Conservation (phyloP, 208 protist species). For the Trypanosomatidae sp. region DNA sequence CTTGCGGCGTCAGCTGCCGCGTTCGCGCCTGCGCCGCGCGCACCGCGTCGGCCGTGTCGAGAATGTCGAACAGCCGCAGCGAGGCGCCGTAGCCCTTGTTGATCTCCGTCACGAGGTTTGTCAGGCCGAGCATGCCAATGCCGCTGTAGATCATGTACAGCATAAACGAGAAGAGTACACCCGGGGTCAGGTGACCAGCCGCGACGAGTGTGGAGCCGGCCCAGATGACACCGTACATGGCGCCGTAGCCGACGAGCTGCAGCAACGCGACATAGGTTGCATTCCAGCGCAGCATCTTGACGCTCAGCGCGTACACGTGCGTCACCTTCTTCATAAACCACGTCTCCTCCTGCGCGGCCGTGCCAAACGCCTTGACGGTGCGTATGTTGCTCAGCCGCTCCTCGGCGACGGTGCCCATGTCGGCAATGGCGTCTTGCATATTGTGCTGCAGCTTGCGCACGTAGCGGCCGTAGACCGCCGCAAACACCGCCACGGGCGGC, state of each 20-base stretch:
- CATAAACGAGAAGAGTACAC: constrained; percentile 82
- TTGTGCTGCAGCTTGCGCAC: constrained; percentile 57
- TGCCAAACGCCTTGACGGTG: constrained; percentile 69
- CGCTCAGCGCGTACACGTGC: constrained; percentile 50
- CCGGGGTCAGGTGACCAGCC: constrained; percentile 49
- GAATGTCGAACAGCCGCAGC: constrained; percentile 64
- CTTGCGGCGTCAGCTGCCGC: constrained; percentile 24
- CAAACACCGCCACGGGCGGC: constrained; percentile 72
- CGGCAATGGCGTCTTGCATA: constrained; percentile 72
- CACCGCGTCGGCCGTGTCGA: constrained; percentile 43
- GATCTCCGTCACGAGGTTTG: constrained; percentile 68
- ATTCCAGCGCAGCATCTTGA: constrained; percentile 60
- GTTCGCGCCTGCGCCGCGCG: constrained; percentile 14
- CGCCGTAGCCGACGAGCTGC: constrained; percentile 71
- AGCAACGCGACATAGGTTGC: constrained; percentile 63
- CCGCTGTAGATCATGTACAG: constrained; percentile 86
- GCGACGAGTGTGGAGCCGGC: constrained; percentile 77
- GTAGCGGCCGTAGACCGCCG: constrained; percentile 71
- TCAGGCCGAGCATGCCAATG: constrained; percentile 73
- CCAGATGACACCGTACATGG: constrained; percentile 80
- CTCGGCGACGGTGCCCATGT: constrained; percentile 64
- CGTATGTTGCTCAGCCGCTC: constrained; percentile 71
- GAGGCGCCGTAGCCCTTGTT: constrained; percentile 82
- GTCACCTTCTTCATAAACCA: constrained; percentile 66
- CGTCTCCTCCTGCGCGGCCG: constrained; percentile 41